A percentile compares a stretch with the other conserved stretches of the same genome.
Evolutionary conservation across 2,329 filamentous ascomycete genomes (phyloP).

Genomic region (Nemania abortiva): DNA sequence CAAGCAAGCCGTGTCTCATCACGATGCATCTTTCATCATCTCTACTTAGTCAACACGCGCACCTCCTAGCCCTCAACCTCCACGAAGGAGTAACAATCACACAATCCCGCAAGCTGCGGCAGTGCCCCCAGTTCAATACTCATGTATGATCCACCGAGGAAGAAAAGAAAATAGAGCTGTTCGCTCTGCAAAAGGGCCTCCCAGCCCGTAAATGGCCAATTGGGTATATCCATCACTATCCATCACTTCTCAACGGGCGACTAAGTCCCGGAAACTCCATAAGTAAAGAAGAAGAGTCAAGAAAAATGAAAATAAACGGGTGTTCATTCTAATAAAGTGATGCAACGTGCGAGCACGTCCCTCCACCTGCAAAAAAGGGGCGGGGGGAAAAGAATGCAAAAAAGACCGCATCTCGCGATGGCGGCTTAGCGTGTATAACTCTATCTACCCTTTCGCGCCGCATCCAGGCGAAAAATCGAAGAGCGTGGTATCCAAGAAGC

Average conservation of each 20-base stretch:
- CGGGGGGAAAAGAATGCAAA: neutral
- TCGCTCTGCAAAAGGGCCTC: neutral
- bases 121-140: constrained; percentile 12
- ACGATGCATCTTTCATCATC: neutral
- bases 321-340: constrained; percentile 13
- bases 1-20: constrained; percentile 14
- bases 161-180: neutral
- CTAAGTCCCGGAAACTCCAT: constrained; percentile 45
- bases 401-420: constrained; percentile 10
- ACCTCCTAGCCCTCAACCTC: neutral
- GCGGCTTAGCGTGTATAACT: constrained; percentile 7
- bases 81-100: neutral
- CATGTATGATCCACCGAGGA: constrained; percentile 11
- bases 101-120: neutral
- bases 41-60: neutral
- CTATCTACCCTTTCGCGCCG: constrained; percentile 6
- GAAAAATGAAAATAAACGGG: constrained; percentile 6
- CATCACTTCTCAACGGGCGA: constrained; percentile 44
- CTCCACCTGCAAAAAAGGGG: neutral
- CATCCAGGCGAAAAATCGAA: constrained; percentile 4
- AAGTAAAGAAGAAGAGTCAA: constrained; percentile 22
- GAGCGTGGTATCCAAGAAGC: neutral
- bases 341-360: constrained; percentile 12
- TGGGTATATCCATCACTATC: constrained; percentile 52
- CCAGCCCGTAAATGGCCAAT: constrained; percentile 6